These are phyloP conservation scores for Ascodesmis nigricans DNA, from an alignment of 495 filamentous ascomycete genomes.

Conservation along the genomic window DNA sequence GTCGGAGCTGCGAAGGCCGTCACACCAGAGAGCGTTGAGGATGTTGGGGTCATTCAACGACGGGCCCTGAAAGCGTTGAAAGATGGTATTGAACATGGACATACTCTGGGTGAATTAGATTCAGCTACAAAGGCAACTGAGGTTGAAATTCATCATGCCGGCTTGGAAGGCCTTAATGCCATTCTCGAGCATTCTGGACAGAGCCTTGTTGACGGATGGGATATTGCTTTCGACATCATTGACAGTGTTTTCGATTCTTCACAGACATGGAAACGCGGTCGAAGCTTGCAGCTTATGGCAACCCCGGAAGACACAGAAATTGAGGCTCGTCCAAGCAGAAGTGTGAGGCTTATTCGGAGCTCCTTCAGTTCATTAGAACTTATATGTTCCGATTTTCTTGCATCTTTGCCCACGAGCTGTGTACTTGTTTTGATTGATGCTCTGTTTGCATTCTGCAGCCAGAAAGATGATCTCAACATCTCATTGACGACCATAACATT, in stretches of 20 bases:
- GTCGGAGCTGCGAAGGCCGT: slow-evolving; percentile 38
- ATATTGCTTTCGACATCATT: slow-evolving; percentile 63
- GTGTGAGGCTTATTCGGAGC: slow-evolving; percentile 48
- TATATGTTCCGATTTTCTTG: slow-evolving; percentile 81
- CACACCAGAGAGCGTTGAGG: slow-evolving; percentile 27
- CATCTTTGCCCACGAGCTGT: slow-evolving; percentile 52
- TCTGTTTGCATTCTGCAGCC: slow-evolving; percentile 64
- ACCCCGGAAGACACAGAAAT: slow-evolving; percentile 10
- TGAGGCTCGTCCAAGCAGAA: slow-evolving; percentile 31
- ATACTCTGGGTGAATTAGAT: slow-evolving; percentile 5
- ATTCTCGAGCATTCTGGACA: slow-evolving; percentile 83
- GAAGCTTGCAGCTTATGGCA: slow-evolving; percentile 11
- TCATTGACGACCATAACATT: slow-evolving; percentile 84
- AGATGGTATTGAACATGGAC: slow-evolving; percentile 25
- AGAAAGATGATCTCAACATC: slow-evolving; percentile 83
- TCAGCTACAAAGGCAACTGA: slow-evolving; percentile 35
- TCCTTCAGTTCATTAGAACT: slow-evolving; percentile 77
- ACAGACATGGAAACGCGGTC: slow-evolving; percentile 21
- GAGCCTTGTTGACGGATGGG: slow-evolving; percentile 58
- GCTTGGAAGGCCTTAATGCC: slow-evolving; percentile 56
- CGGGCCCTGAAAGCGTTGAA: slow-evolving; percentile 49
- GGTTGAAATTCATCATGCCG: slow-evolving; percentile 59
- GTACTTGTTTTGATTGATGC: slow-evolving; percentile 71
- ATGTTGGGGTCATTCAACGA: slow-evolving; percentile 36
- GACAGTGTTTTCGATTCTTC: slow-evolving; percentile 50